phyloP scores from a whole-genome alignment of 805 yeast genomes.

The Ogataea corticis region DNA sequence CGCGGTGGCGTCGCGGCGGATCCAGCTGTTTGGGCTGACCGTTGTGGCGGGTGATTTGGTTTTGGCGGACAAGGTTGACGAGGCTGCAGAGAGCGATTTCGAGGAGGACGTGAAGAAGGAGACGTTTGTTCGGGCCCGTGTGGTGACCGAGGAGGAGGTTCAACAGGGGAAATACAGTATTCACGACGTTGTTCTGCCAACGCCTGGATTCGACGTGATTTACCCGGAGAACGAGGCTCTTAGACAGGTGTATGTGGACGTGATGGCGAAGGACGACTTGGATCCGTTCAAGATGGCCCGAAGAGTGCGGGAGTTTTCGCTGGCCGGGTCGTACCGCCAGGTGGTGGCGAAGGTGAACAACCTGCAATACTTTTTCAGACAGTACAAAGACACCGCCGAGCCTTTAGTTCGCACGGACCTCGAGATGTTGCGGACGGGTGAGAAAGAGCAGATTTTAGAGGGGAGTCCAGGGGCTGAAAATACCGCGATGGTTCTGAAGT shows the following conservation, averaged over 20 bases:
- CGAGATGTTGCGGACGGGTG: constrained; percentile 44
- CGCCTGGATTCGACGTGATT: constrained; percentile 91
- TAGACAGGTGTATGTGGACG: constrained; percentile 59
- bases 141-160: constrained; percentile 74
- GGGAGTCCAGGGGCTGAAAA: constrained; percentile 44
- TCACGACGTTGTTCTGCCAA: constrained; percentile 87
- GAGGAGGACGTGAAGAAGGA: constrained; percentile 70
- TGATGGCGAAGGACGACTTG: constrained; percentile 79
- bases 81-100: constrained; percentile 47
- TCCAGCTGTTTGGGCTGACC: constrained; percentile 65
- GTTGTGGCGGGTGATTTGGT: constrained; percentile 85
- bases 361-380: constrained; percentile 60
- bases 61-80: constrained; percentile 32
- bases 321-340: constrained; percentile 86
- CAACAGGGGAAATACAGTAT: constrained; percentile 59
- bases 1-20: constrained; percentile 72
- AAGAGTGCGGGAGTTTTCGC: constrained; percentile 82
- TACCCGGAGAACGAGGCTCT: constrained; percentile 74
- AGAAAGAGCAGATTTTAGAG: constrained; percentile 31
- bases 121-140: constrained; percentile 63
- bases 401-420: constrained; percentile 80
- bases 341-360: constrained; percentile 65
- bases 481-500: constrained; percentile 69
- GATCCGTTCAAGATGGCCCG: constrained; percentile 86
- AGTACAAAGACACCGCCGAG: constrained; percentile 63